These are phyloP conservation scores for Cyathus striatus DNA, from an alignment of 768 basidiomycete genomes.

Conservation along the genomic window DNA sequence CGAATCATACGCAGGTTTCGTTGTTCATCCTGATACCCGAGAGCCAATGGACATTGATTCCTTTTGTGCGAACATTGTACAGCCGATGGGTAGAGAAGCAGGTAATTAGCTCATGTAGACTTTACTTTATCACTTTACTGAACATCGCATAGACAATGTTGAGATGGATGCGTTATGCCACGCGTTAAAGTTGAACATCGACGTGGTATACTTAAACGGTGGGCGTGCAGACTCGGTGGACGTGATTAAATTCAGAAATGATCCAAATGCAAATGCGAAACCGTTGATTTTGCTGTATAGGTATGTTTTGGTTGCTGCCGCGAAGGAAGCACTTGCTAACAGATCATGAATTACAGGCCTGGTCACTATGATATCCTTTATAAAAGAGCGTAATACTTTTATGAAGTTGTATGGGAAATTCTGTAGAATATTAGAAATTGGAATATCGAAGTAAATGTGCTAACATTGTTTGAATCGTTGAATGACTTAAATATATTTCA, in stretches of 20 bases:
- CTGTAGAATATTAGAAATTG: no score
- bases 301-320: not conserved
- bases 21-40: conserved; percentile 70
- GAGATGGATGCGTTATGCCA: conserved; percentile 75
- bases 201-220: conserved; percentile 34
- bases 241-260: conserved; percentile 1
- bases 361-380: conserved; percentile 2
- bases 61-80: conserved; percentile 78
- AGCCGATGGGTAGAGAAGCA: conserved; percentile 73
- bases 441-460: no score
- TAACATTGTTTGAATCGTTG: no score
- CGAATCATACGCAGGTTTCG: conserved; percentile 61
- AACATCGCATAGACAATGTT: conserved; percentile 55
- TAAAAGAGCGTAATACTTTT: no score
- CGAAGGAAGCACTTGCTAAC: not conserved
- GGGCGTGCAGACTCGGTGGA: not conserved
- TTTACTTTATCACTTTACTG: not conserved
- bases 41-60: conserved; percentile 48
- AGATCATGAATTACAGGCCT: not conserved
- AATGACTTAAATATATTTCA: no score
- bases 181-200: conserved; percentile 61
- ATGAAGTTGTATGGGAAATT: no score
- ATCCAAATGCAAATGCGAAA: not conserved
- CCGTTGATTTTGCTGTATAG: conserved; percentile 3
- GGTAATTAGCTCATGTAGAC: conserved; percentile 33